Evolutionary conservation across 768 basidiomycete species (phyloP).

Genomic region (Lentinus tigrinus): DNA sequence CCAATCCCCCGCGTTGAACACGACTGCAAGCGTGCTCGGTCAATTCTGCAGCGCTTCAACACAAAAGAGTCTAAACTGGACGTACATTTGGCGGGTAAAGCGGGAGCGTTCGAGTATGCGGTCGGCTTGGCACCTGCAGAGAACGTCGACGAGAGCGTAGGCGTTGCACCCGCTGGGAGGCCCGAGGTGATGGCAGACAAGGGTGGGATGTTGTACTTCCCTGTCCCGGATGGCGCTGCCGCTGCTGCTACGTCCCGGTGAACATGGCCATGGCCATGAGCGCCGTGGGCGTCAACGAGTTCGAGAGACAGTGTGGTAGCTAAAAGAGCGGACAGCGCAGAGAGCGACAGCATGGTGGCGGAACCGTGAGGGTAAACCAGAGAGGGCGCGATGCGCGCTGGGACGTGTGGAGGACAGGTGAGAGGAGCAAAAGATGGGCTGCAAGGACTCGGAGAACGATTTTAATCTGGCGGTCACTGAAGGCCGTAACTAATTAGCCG

Average conservation of each 20-base stretch:
- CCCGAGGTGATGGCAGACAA: conserved; percentile 59
- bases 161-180: conserved; percentile 54
- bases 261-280: conserved; percentile 7
- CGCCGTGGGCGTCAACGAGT: conserved; percentile 16
- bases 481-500: no score
- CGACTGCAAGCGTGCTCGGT: conserved; percentile 35
- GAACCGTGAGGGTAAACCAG: not conserved
- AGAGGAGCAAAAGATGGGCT: no score
- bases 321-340: conserved; percentile 23
- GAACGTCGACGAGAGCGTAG: conserved; percentile 51
- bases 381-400: conserved; percentile 18
- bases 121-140: conserved; percentile 61
- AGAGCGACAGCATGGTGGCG: conserved; percentile 13
- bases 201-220: conserved; percentile 54
- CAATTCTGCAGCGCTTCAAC: not conserved
- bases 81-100: conserved; percentile 65
- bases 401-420: no score
- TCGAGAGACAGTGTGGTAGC: conserved; percentile 17
- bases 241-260: conserved; percentile 3
- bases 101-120: conserved; percentile 62
- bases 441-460: no score
- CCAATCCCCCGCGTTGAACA: conserved; percentile 50
- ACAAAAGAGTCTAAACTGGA: conserved; percentile 11
- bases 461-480: no score
- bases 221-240: conserved; percentile 28